Evolutionary conservation across 2,329 filamentous ascomycete genomes (phyloP), one percentile per base, ranked within the genome.

Genomic region (Colletotrichum trifolii): DNA sequence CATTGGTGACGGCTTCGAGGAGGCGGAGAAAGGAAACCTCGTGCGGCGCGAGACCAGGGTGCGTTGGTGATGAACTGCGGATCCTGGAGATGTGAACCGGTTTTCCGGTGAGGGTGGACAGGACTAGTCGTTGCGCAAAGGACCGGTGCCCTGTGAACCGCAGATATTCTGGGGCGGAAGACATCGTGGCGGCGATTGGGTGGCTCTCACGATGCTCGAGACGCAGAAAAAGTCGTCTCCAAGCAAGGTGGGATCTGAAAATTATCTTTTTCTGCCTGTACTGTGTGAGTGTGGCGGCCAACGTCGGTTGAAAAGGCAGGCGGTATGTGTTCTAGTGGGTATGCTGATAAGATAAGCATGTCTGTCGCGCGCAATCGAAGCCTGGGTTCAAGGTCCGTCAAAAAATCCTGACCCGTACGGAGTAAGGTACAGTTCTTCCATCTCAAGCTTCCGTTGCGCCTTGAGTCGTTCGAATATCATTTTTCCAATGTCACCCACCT

Each of bases 11-110:
- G 70, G 93, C 87, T 78, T 98, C 96, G 74, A 99, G 89, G 15
- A 99, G 91, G 62, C 96, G 94, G 38, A 99, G 87, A 78, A 99
- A 95, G 50, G 96, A 98, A 73, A 98, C 90, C 80, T 99, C 96
- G 81, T 97, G 91, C 53, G 93, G 90, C 58, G 93, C 91, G 59
- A 99, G 91, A 73, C 96, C 96, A 1, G 96, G 94, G 72, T 91
- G 90, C 45, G 93, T 94, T 50, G 91, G 90, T 46, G 93, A 97
- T 13, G 91, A 88, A 69, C 92, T 89, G 73, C 96, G 93, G 81
- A 99, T 98, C 78, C 96, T 91, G 57, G 95, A 96, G 76, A 99
- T 95, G 79, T 95, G 94, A 60, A 98, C 82, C 2, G 96, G 89
- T 42, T 91, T 89, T 71, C 96, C 96, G 68, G 94, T 97, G 67